Base-by-base conservation (phyloP, 208 protist genomes). In the Crithidia thermophila region DNA sequence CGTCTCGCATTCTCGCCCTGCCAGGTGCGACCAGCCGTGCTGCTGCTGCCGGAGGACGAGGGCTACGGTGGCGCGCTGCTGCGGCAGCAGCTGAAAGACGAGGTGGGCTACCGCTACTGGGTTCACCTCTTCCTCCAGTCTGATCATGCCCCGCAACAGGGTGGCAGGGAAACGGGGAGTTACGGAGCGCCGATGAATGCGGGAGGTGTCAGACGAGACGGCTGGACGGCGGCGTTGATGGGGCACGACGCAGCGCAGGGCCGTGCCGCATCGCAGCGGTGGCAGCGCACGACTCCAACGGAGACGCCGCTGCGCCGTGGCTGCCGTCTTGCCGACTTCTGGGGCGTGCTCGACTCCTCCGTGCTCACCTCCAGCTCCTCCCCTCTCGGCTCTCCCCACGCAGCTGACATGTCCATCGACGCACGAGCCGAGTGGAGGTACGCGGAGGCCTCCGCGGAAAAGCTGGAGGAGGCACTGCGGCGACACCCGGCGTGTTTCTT, bases 21-120 rank as follows among this genome's bases (percentile, higher is more conserved):
- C 46, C 25, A 39, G 6, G 63, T 67, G 31, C 80, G 67, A 4
- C 71, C 89, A 39, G 78, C 82, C 13, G 82, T 94, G 28, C 65
- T 94, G 51, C 50, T 94, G 33, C 72, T 94, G n/a, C 88, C 88
- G 1, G 83, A 85, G 37, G 85, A 91, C 74, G 71, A 89, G 51
- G 60, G 71, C 21, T 91, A 88, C 67, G 83, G 82, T 34, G 78
- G 78, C 4, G 36, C 77, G 9, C 60, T 85, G 43, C 72, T 94
- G 40, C 62, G 72, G 59, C 77, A 77, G 56, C 56, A 72, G n/a
- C 60, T 94, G 18, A 36, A 43, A 3, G 70, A 72, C 13, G 61
- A 79, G 30, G 55, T 94, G n/a, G 63, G 75, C 7, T 51, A 81
- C 42, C 69, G 72, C 14, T 94, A 81, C 47, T 79, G 73, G 46